Base-by-base conservation (phyloP, 257 asterid species). In the Euphrasia confusa region DNA sequence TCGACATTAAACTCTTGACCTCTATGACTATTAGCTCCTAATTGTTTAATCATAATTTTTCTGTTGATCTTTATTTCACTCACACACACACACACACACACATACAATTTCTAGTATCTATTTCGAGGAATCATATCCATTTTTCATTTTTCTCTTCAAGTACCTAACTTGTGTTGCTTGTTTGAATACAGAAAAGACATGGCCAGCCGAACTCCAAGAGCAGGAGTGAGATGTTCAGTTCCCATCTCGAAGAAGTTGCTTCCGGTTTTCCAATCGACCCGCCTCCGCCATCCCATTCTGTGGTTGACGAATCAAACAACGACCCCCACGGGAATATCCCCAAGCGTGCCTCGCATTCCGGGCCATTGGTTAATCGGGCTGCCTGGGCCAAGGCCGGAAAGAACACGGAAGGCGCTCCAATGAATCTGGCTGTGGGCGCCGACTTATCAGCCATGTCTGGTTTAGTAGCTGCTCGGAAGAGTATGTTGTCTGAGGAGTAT, bases 211-310 rank as follows among this genome's bases (percentile, higher is more conserved):
- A 77, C 81, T 71, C 89, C 59, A 93, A 84, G 81, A 89, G 99
- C 85, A 81, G 99, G 80, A 93, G 97, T 69, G 99, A 93, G 80
- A 87, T 89, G 85, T 93, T 89, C 83, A 87, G 61, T 72, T 79
- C 99, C 71, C 95, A 88, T 63, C 95, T 79, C 0, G 99, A 89
- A 73, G 95, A 92, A 65, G 88, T 73, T 61, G 95, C 97, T 48
- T 86, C 97, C 12, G 97, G 97, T 71, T 89, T 92, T 68, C 99
- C 97, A 10, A 89, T 93, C 52, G 96, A 93, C 63, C 99, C 97
- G 12, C 99, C 95, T 10, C 74, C 94, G 68, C 93, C 90, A 49
- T 79, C 95, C 44, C 89, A 86, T 63, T 80, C 75, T 27, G 67
- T 80, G 63, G 11, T 37, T 9, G 96, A 81, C 71, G 93, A 84